phyloP scores from a whole-genome alignment of 116 monocot species.

The Zostera marina region DNA sequence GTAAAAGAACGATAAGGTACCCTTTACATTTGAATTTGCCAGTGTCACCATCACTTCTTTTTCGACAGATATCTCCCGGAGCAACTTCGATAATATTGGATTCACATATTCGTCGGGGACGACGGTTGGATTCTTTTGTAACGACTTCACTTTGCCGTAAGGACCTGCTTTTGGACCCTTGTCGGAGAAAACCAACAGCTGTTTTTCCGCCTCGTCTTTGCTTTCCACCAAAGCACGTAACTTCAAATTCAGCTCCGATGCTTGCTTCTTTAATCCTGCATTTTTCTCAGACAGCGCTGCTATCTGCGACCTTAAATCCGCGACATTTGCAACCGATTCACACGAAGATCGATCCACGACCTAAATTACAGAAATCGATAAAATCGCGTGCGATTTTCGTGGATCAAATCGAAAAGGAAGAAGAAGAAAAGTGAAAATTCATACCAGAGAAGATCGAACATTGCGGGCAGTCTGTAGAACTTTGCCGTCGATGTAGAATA shows the following conservation, averaged over 20 bases:
- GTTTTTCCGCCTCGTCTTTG: slow-evolving; percentile 47
- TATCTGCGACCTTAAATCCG: slow-evolving; percentile 47
- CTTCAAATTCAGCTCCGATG: slow-evolving; percentile 34
- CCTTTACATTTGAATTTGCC: slow-evolving; percentile 79
- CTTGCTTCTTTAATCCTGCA: slow-evolving; percentile 59
- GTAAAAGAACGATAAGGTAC: slow-evolving; percentile 63
- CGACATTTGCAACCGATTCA: slow-evolving; percentile 19
- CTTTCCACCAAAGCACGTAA: slow-evolving; percentile 47
- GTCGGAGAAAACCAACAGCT: slow-evolving; percentile 25
- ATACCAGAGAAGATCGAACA: slow-evolving; percentile 5
- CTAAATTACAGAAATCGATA: no score
- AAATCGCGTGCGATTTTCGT: no score
- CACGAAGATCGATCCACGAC: neutral
- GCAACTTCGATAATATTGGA: slow-evolving; percentile 48
- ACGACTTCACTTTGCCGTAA: slow-evolving; percentile 57
- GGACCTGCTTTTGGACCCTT: slow-evolving; percentile 47
- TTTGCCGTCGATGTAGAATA: slow-evolving; percentile 4
- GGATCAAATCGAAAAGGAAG: no score
- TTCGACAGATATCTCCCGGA: slow-evolving; percentile 40
- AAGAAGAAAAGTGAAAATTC: no score
- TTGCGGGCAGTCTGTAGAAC: neutral
- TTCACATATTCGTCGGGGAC: slow-evolving; percentile 63
- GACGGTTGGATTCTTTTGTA: slow-evolving; percentile 59
- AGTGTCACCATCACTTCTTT: slow-evolving; percentile 71
- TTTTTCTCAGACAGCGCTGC: slow-evolving; percentile 36